phyloP scores from a whole-genome alignment of 129 eudicot genomes.

The Pittosporum tobira region DNA sequence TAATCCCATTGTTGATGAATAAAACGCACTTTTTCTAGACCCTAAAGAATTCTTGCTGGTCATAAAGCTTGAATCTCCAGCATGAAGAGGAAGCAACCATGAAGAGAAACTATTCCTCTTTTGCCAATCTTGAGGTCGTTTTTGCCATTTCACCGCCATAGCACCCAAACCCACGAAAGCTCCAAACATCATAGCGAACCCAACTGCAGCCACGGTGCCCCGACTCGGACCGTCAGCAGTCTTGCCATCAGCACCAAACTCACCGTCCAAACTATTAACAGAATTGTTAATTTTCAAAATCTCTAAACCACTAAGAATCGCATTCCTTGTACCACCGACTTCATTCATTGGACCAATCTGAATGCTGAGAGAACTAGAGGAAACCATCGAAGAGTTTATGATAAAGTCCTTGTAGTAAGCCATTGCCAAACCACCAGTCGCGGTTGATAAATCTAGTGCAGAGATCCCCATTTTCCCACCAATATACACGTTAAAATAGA shows the following conservation, averaged over 20 bases:
- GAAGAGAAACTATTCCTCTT: slow-evolving; percentile 68
- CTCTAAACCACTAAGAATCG: slow-evolving; percentile 56
- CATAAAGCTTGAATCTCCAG: slow-evolving; percentile 50
- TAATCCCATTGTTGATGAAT: slow-evolving; percentile 52
- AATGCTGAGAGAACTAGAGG: slow-evolving; percentile 31
- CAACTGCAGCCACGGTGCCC: slow-evolving; percentile 68
- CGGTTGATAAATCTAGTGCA: slow-evolving; percentile 48
- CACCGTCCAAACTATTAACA: slow-evolving; percentile 60
- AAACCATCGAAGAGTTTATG: slow-evolving; percentile 39
- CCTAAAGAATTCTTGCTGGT: slow-evolving; percentile 47
- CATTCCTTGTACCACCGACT: slow-evolving; percentile 42
- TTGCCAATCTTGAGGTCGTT: slow-evolving; percentile 82
- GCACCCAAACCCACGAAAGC: slow-evolving; percentile 82
- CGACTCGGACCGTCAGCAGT: slow-evolving; percentile 19
- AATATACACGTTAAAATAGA: slow-evolving; percentile 66
- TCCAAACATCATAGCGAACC: slow-evolving; percentile 91
- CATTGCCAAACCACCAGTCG: slow-evolving; percentile 34
- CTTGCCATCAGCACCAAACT: slow-evolving; percentile 41
- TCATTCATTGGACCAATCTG: slow-evolving; percentile 51
- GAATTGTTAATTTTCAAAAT: slow-evolving; percentile 47
- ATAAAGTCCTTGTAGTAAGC: slow-evolving; percentile 57
- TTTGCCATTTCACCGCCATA: slow-evolving; percentile 84
- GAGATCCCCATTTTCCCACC: slow-evolving; percentile 47
- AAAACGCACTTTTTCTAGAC: slow-evolving; percentile 47
- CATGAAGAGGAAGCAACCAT: slow-evolving; percentile 72